Evolutionary conservation across 345 rosid genomes (phyloP).

Genomic region (Rhizophora apiculata): DNA sequence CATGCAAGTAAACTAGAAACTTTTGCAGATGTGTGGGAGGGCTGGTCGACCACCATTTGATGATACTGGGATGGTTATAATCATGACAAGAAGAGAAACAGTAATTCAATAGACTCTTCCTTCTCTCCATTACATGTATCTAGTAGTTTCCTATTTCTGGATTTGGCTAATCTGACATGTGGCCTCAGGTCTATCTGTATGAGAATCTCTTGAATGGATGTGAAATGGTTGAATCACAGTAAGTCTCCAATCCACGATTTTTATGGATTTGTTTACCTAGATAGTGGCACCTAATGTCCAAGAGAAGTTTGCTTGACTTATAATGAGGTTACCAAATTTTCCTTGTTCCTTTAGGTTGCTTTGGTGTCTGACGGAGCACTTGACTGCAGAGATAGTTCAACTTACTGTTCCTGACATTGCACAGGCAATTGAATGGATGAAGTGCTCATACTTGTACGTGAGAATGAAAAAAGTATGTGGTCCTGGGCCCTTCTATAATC

Average conservation of each 20-base stretch:
- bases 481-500: background rate
- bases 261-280: slow-evolving; percentile 5
- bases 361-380: slow-evolving; percentile 84
- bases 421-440: slow-evolving; percentile 95
- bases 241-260: slow-evolving; percentile 33
- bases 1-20: background rate
- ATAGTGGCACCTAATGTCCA: slow-evolving; percentile 1
- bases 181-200: slow-evolving; percentile 75
- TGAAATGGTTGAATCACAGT: slow-evolving; percentile 98
- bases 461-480: slow-evolving; percentile 83
- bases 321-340: slow-evolving; percentile 9
- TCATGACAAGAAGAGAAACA: slow-evolving; percentile 96
- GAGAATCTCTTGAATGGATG: slow-evolving; percentile 93
- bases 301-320: slow-evolving; percentile 4
- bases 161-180: slow-evolving; percentile 9
- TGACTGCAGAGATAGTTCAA: slow-evolving; percentile 97
- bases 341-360: slow-evolving; percentile 62
- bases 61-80: slow-evolving; percentile 83
- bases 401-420: slow-evolving; percentile 78
- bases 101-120: slow-evolving; percentile 38
- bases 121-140: slow-evolving; percentile 5
- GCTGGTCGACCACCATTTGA: slow-evolving; percentile 99
- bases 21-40: slow-evolving; percentile 88
- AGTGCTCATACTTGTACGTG: slow-evolving; percentile 85
- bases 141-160: slow-evolving; percentile 18